Base-by-base conservation (phyloP, 768 basidiomycete species). In the Pleurotus tuber-regium region DNA sequence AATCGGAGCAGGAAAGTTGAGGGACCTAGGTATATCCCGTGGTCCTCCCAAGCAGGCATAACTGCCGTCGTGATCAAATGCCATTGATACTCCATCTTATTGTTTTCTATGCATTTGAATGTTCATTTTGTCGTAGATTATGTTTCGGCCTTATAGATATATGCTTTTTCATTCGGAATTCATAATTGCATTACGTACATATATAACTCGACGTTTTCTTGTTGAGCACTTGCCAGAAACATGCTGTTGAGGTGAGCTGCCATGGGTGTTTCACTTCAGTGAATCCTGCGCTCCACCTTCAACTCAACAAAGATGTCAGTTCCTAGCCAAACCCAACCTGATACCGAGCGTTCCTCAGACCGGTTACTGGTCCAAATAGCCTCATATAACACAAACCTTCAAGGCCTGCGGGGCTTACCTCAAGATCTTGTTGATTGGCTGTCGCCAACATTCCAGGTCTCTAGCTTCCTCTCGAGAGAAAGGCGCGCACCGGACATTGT, bases 351-450 rank as follows among this genome's bases (percentile, higher is more conserved):
- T 6, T 35, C 46, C 31, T 29, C 59, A 11, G 69, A 69, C 52
- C 71, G 68, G 16, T 61, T 86, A 18, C 70, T 89, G 49, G 84
- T 92, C 4, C 90, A 92, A 61, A 84, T 92, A 49, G 88, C 88
- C 9, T 84, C 91, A 2, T 97, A 94, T 72, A 97, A 97, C 63
- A 92, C 92, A 4, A 93, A 93, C 61, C 74, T 95, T 5, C 92
- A 94, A 66, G 88, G 86, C 4, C 76, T 82, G 14, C 68, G 72
- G 23, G 87, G 86, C 9, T 65, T 90, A 24, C 87, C 89, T 0
- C 89, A 93, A 64, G 87, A 95, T 62, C 78, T 98, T 40, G 89
- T 94, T 2, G 87, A 91, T 70, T 98, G 95, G 95, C 80, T 98
- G 21, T 75, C 82, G 2, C 92, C 94, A 24, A 89, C 89, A 0